These are phyloP conservation scores for Amphicarpaea edgeworthii DNA, from an alignment of 306 rosid species.

Conservation along the genomic window DNA sequence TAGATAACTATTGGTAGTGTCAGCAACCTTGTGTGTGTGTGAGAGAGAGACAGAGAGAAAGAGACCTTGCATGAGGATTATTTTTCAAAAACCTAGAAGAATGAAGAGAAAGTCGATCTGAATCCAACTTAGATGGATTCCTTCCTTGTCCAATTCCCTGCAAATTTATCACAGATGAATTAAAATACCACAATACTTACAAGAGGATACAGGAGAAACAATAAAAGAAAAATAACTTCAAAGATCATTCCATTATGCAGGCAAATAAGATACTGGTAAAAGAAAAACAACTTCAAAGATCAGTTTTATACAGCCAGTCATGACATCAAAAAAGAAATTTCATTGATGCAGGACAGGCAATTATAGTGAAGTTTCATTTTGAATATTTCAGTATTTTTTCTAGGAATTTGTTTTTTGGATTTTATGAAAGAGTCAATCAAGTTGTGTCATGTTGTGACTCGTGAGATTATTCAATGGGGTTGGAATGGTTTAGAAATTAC, in stretches of 20 bases:
- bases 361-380: neutral
- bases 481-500: neutral
- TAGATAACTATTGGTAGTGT: conserved; percentile 36
- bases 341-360: neutral
- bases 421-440: conserved; percentile 6
- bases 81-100: conserved; percentile 76
- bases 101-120: conserved; percentile 83
- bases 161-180: conserved; percentile 44
- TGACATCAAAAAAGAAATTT: neutral
- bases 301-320: neutral
- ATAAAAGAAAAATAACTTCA: neutral
- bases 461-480: no score
- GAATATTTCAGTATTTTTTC: conserved; percentile 8
- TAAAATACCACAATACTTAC: conserved; percentile 25
- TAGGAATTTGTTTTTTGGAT: neutral
- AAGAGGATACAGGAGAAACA: conserved; percentile 22
- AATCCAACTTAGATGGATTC: conserved; percentile 62
- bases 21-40: neutral
- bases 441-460: neutral
- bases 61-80: conserved; percentile 67
- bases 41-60: conserved; percentile 36
- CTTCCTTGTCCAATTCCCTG: conserved; percentile 79
- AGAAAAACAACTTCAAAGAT: neutral
- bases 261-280: neutral
- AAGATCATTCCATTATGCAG: conserved; percentile 2